phyloP scores from a whole-genome alignment of 805 yeast species.

The Pichia nanzhaoensis region DNA sequence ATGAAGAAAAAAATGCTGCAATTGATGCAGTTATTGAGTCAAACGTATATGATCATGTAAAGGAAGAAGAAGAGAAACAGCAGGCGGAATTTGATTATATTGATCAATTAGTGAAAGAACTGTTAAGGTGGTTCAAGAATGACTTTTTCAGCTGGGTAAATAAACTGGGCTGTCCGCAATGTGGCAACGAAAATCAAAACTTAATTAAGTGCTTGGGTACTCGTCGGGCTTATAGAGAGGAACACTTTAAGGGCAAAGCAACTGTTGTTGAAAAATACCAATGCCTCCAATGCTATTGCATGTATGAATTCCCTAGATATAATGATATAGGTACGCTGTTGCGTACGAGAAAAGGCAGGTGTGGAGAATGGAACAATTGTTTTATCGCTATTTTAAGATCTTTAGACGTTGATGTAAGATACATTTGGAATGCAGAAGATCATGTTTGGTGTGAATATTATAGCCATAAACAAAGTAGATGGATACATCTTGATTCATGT shows the following conservation, averaged over 20 bases:
- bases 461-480: conserved; percentile 49
- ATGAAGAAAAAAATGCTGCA: conserved; percentile 44
- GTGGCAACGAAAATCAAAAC: conserved; percentile 37
- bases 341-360: conserved; percentile 63
- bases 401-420: conserved; percentile 58
- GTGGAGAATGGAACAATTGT: conserved; percentile 95
- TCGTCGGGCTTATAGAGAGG: conserved; percentile 32
- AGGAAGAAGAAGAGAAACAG: conserved; percentile 18
- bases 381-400: conserved; percentile 66
- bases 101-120: conserved; percentile 52
- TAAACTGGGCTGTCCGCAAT: conserved; percentile 51
- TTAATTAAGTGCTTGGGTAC: conserved; percentile 36
- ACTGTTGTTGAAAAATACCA: conserved; percentile 54
- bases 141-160: conserved; percentile 83
- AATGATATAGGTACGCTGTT: conserved; percentile 60
- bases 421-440: conserved; percentile 85
- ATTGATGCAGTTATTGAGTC: conserved; percentile 57
- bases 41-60: conserved; percentile 50
- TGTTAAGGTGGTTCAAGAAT: conserved; percentile 65
- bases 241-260: conserved; percentile 43
- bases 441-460: conserved; percentile 96
- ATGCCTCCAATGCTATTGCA: conserved; percentile 45
- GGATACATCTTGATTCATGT: conserved; percentile 90
- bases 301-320: conserved; percentile 67
- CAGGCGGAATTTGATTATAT: conserved; percentile 34